A percentile compares a stretch with the other conserved stretches of the same genome.
These are phyloP conservation scores for Neonectria punicea DNA, from an alignment of 2,329 filamentous ascomycete genomes.

Conservation along the genomic window DNA sequence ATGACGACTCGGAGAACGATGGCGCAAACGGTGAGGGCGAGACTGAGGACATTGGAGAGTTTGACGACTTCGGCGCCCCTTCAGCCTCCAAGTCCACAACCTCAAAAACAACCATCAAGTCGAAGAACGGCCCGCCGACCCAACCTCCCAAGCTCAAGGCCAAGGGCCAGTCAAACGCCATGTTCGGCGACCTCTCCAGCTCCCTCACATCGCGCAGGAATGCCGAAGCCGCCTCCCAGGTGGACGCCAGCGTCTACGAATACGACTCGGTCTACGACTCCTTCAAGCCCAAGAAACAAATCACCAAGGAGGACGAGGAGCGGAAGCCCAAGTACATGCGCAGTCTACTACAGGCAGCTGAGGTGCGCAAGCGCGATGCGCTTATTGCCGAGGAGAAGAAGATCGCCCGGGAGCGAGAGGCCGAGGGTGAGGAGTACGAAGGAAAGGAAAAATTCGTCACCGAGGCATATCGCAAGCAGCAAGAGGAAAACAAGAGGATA, in stretches of 20 bases:
- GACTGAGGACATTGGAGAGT: conserved; percentile 71
- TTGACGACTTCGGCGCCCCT: conserved; percentile 59
- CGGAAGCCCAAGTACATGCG: conserved; percentile 83
- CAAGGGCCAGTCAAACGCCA: conserved; percentile 53
- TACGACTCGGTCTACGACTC: conserved; percentile 87
- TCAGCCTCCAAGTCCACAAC: conserved; percentile 35
- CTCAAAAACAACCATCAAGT: conserved; percentile 48
- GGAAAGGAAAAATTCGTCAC: conserved; percentile 91
- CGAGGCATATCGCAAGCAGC: conserved; percentile 82
- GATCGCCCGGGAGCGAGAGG: conserved; percentile 79
- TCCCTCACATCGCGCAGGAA: conserved; percentile 71
- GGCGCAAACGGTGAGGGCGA: conserved; percentile 49
- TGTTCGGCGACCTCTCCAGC: conserved; percentile 75
- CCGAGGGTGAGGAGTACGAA: conserved; percentile 82
- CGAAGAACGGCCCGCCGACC: conserved; percentile 46
- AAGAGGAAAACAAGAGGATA: conserved; percentile 76
- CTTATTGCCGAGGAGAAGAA: conserved; percentile 84
- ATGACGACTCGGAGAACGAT: conserved; percentile 64
- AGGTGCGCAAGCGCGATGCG: conserved; percentile 80
- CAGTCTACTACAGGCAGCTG: conserved; percentile 76
- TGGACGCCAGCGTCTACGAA: conserved; percentile 83
- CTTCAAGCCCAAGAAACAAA: conserved; percentile 73
- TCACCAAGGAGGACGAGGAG: conserved; percentile 63
- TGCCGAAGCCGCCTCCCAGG: conserved; percentile 70
- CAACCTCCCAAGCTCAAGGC: conserved; percentile 57